A percentile compares a stretch with the other conserved stretches of the same genome.
These are phyloP conservation scores for Penicillium arizonense DNA, from an alignment of 495 filamentous ascomycete species.

Conservation along the genomic window DNA sequence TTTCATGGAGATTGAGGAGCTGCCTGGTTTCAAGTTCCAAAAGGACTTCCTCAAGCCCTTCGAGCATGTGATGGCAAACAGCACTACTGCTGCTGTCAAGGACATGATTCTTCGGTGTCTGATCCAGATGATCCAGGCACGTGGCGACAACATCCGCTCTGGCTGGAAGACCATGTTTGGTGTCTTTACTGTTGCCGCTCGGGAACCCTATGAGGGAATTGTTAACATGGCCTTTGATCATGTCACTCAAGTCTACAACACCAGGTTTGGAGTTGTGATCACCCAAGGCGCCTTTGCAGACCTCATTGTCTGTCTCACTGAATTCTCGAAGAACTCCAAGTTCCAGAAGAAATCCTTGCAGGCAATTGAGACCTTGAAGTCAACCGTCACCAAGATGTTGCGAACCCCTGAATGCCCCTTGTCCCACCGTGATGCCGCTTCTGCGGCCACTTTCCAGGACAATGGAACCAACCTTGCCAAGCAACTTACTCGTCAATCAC, in stretches of 20 bases:
- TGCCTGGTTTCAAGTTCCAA: slow-evolving; percentile 99
- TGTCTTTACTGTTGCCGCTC: slow-evolving; percentile 92
- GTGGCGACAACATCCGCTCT: slow-evolving; percentile 92
- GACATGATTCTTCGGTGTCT: slow-evolving; percentile 97
- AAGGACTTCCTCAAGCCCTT: slow-evolving; percentile 99
- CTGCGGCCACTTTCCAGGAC: slow-evolving; percentile 38
- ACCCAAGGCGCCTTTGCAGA: slow-evolving; percentile 96
- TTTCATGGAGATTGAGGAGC: slow-evolving; percentile 97
- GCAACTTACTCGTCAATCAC: slow-evolving; percentile 57
- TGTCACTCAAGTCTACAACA: slow-evolving; percentile 96
- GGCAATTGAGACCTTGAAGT: slow-evolving; percentile 91
- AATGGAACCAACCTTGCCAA: slow-evolving; percentile 48
- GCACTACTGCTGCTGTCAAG: slow-evolving; percentile 84
- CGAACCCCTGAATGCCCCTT: slow-evolving; percentile 94
- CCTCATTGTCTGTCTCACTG: slow-evolving; percentile 90
- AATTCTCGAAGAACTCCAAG: slow-evolving; percentile 96
- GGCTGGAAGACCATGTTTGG: slow-evolving; percentile 99
- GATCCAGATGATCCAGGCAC: slow-evolving; percentile 97
- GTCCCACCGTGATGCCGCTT: slow-evolving; percentile 51
- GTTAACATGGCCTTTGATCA: slow-evolving; percentile 97
- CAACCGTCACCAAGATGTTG: slow-evolving; percentile 89
- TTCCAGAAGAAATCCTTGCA: slow-evolving; percentile 98
- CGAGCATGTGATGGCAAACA: slow-evolving; percentile 94
- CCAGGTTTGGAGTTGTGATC: slow-evolving; percentile 93
- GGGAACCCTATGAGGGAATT: slow-evolving; percentile 89